Evolutionary conservation across 1,139 yeast species (phyloP), one percentile per base, ranked within the genome.

Genomic region (Taphrina sp.): DNA sequence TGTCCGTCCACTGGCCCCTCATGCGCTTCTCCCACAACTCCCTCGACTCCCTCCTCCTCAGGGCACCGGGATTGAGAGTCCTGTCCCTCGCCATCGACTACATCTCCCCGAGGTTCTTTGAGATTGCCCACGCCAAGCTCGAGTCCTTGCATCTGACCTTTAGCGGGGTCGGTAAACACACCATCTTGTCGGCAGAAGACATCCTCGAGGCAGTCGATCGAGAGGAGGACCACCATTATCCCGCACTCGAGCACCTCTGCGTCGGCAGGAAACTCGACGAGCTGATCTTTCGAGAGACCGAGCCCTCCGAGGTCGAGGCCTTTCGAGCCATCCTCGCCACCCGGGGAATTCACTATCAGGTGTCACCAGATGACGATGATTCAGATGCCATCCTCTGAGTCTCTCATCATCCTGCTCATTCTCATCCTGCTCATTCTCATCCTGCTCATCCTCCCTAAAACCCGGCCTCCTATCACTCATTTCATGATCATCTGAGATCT

Each of bases 1-100:
- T 49, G 17, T 39, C 46, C 34, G 33, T 49, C 14, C 20, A 35
- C n/a, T 49, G 54, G 54, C 54, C 54, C 3, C n/a, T 38, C 33
- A 33, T 34, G 46, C 45, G 54, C 16, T 33, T 49, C 34, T 17
- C 20, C 10, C 54, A 49, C 41, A 39, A 49, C 28, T 14, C 34
- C 5, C 28, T 49, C 39, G 54, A 49, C 14, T 16, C 45, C 22
- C 4, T 49, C 23, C 34, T 49, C 16, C 33, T 38, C n/a, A 23
- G 23, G 12, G 39, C 44, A 19, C 46, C 41, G 5, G 10, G 7
- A 20, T 17, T 49, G 20, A 7, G 17, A n/a, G 19, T 23, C 24
- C 37, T 41, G 26, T 39, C 54, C 5, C 10, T 49, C 39, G 26
- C 46, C 24, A 17, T 49, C 34, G 54, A 49, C 31, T 49, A 49